Percentiles rank a stretch among this genome's conserved stretches.
phyloP scores from a whole-genome alignment of 768 basidiomycete genomes.

The Mycena metata region DNA sequence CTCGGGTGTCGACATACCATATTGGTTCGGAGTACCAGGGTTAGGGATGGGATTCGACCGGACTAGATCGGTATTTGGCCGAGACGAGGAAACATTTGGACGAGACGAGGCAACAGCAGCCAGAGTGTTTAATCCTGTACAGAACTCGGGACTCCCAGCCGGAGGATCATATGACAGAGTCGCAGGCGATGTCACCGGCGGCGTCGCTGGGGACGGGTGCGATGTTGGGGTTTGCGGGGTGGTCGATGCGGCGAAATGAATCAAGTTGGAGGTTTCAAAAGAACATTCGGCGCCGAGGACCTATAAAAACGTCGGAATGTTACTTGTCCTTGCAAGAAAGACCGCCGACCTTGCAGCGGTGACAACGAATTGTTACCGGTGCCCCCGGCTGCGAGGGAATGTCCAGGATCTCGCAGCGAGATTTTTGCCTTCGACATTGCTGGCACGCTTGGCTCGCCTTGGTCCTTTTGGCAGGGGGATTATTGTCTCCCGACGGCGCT shows the following conservation, averaged over 20 bases:
- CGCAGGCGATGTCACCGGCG: conserved; percentile 10
- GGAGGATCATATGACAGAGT: too few relatives aligned
- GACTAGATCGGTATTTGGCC: conserved; percentile 20
- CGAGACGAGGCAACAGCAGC: conserved; percentile 35
- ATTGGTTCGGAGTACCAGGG: conserved; percentile 26
- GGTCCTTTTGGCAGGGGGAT: conserved; percentile 51
- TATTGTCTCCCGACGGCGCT: conserved; percentile 17
- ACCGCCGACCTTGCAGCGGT: conserved; percentile 55
- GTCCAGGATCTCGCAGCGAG: conserved; percentile 65
- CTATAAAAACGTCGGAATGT: too few relatives aligned
- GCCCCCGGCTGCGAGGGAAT: conserved; percentile 7
- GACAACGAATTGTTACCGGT: conserved; percentile 52
- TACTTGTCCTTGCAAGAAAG: too few relatives aligned
- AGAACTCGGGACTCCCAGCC: not conserved
- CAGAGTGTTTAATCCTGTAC: conserved; percentile 26
- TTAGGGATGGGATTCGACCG: not conserved
- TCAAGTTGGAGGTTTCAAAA: conserved; percentile 53
- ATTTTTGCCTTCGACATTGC: conserved; percentile 63
- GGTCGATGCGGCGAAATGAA: conserved; percentile 39
- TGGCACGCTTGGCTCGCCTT: conserved; percentile 61
- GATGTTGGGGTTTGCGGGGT: not conserved
- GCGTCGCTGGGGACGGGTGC: conserved; percentile 3
- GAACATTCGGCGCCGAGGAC: conserved; percentile 62
- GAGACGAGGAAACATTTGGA: conserved; percentile 34
- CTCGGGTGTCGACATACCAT: conserved; percentile 48